Evolutionary conservation across 495 filamentous ascomycete genomes (phyloP).

Genomic region (Cenococcum geophilum): DNA sequence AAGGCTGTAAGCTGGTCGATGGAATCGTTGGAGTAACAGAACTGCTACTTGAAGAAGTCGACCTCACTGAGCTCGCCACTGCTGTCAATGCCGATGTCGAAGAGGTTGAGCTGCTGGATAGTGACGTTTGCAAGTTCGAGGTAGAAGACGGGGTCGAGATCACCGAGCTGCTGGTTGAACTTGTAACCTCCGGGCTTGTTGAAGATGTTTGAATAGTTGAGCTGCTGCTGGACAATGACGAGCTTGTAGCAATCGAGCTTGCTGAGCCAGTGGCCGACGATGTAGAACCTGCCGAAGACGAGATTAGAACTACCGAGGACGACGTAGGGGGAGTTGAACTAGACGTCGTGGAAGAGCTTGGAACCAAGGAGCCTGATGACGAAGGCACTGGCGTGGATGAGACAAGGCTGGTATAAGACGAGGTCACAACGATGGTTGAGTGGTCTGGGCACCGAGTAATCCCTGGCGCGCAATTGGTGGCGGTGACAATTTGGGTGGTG

Average conservation of each 20-base stretch:
- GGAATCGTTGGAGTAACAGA: background rate
- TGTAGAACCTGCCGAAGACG: background rate
- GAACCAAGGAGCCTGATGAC: background rate
- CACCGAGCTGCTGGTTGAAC: background rate
- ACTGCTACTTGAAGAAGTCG: background rate
- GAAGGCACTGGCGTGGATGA: background rate
- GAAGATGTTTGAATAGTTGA: background rate
- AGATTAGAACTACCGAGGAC: background rate
- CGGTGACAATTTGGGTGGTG: constrained; percentile 17
- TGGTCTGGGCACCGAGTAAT: constrained; percentile 26
- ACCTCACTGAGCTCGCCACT: background rate
- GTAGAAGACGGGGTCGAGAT: background rate
- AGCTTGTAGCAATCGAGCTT: background rate
- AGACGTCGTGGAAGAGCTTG: background rate
- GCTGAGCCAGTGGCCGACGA: background rate
- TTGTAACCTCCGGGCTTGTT: background rate
- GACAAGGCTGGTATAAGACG: background rate
- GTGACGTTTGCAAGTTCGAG: background rate
- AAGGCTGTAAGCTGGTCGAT: background rate
- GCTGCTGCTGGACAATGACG: constrained; percentile 1
- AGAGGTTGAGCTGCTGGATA: background rate
- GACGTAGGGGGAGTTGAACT: background rate
- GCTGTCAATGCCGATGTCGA: background rate
- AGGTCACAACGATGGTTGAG: constrained; percentile 8
- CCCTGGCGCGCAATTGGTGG: constrained; percentile 20